A percentile compares a stretch with the other conserved stretches of the same genome.
Conservation (phyloP, 2,329 filamentous ascomycete species). For the Fusarium avenaceum region DNA sequence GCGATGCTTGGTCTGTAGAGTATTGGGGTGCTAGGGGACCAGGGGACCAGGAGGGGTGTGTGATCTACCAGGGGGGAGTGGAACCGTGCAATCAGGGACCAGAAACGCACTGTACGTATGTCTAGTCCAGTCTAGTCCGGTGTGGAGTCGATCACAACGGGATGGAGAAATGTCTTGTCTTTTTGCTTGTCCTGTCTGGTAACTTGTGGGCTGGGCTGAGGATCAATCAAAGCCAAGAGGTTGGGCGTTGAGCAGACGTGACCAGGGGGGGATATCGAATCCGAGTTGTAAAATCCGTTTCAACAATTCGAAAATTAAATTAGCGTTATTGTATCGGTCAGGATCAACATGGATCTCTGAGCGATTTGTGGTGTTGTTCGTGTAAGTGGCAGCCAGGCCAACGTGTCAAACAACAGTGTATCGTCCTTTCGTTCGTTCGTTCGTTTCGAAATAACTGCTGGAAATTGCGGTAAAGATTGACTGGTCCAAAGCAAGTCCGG, state of each 20-base stretch:
- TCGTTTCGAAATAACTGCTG: slow-evolving; percentile 36
- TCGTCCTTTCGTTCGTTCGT: slow-evolving; percentile 39
- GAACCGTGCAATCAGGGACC: slow-evolving; percentile 39
- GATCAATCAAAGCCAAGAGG: slow-evolving; percentile 46
- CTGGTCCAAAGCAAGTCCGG: slow-evolving; percentile 70
- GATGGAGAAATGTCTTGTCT: slow-evolving; percentile 45
- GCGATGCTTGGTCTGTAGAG: slow-evolving; percentile 53
- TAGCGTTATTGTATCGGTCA: slow-evolving; percentile 48
- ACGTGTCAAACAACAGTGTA: slow-evolving; percentile 50
- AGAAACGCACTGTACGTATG: slow-evolving; percentile 21
- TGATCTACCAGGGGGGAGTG: slow-evolving; percentile 40
- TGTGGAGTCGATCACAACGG: slow-evolving; percentile 50
- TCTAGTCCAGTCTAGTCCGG: slow-evolving; percentile 18
- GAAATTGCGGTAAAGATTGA: slow-evolving; percentile 59
- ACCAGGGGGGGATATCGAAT: slow-evolving; percentile 37
- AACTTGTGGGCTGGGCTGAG: slow-evolving; percentile 26
- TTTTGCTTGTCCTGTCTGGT: slow-evolving; percentile 18
- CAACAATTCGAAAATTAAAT: slow-evolving; percentile 50
- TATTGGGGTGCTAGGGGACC: slow-evolving; percentile 46
- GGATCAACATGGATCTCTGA: slow-evolving; percentile 46
- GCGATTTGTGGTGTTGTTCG: slow-evolving; percentile 39
- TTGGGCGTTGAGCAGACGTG: slow-evolving; percentile 44
- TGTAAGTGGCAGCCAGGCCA: slow-evolving; percentile 47
- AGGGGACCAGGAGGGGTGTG: slow-evolving; percentile 48
- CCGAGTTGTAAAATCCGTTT: slow-evolving; percentile 45